These are phyloP conservation scores for Exophiala xenobiotica DNA, from an alignment of 2,329 filamentous ascomycete species.

Conservation along the genomic window DNA sequence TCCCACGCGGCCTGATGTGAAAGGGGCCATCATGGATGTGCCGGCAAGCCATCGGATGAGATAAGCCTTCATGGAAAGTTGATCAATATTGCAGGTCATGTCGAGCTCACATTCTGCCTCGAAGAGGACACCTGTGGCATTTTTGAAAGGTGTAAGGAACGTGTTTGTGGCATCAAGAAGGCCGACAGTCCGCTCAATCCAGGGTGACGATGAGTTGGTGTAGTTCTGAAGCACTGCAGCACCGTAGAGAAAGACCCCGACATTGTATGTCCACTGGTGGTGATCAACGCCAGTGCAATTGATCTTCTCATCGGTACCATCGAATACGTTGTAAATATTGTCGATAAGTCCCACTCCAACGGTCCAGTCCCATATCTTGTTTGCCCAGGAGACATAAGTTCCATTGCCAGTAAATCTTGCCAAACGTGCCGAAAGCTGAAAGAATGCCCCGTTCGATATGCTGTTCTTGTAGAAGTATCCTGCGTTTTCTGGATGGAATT, in stretches of 20 bases:
- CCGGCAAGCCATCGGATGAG: constrained; percentile 65
- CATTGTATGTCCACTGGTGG: constrained; percentile 67
- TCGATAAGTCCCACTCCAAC: constrained; percentile 58
- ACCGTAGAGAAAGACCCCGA: constrained; percentile 57
- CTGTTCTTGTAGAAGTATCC: constrained; percentile 72
- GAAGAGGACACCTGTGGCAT: constrained; percentile 56
- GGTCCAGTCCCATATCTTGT: constrained; percentile 64
- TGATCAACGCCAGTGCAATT: constrained; percentile 63
- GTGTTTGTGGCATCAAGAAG: constrained; percentile 52
- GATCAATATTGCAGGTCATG: constrained; percentile 65
- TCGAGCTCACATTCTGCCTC: constrained; percentile 66
- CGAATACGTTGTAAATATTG: constrained; percentile 62
- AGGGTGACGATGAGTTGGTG: constrained; percentile 57
- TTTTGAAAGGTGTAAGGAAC: constrained; percentile 50
- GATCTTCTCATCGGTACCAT: constrained; percentile 55
- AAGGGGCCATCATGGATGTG: constrained; percentile 62
- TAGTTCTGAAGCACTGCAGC: constrained; percentile 50
- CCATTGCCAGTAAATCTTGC: constrained; percentile 63
- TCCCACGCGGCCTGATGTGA: constrained; percentile 55
- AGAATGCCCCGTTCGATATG: constrained; percentile 78
- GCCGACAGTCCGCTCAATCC: constrained; percentile 53
- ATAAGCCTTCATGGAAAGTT: constrained; percentile 71
- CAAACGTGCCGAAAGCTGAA: constrained; percentile 74
- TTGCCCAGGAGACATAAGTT: constrained; percentile 64
- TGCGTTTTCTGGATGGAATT: constrained; percentile 74